Percentiles rank a stretch among this genome's conserved stretches.
These are phyloP conservation scores for Flagelloscypha sp. DNA, from an alignment of 768 basidiomycete genomes.

Conservation along the genomic window DNA sequence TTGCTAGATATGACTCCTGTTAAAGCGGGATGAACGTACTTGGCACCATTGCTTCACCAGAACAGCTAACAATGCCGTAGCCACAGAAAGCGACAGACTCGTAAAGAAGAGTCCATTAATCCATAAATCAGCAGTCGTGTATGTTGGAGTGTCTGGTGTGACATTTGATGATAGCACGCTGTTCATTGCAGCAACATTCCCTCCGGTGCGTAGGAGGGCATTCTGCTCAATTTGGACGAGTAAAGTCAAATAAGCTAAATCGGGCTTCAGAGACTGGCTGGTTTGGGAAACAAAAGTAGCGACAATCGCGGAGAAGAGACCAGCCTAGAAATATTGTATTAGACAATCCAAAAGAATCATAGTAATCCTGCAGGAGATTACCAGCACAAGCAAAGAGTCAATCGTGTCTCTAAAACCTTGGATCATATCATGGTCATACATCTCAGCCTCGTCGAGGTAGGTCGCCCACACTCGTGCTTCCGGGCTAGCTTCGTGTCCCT, in stretches of 20 bases:
- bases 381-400: not conserved
- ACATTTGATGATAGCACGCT: no score
- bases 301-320: slow-evolving; percentile 3
- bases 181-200: no score
- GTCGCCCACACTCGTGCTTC: slow-evolving; percentile 2
- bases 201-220: not conserved
- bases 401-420: slow-evolving; percentile 1
- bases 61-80: not conserved
- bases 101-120: not conserved
- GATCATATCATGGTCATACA: not conserved
- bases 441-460: slow-evolving; percentile 1
- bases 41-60: slow-evolving; percentile 4
- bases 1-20: no score
- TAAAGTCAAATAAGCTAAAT: not conserved
- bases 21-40: no score
- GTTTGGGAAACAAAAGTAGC: not conserved
- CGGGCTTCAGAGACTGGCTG: not conserved
- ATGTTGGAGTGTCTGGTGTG: not conserved
- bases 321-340: not conserved
- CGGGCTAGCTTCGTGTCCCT: not conserved
- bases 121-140: not conserved
- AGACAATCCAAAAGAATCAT: not conserved
- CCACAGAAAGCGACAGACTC: not conserved
- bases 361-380: no score
- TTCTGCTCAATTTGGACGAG: not conserved